Evolutionary conservation across 2,329 filamentous ascomycete species (phyloP), one percentile per base, ranked within the genome.

Genomic region (Colletotrichum sp.): DNA sequence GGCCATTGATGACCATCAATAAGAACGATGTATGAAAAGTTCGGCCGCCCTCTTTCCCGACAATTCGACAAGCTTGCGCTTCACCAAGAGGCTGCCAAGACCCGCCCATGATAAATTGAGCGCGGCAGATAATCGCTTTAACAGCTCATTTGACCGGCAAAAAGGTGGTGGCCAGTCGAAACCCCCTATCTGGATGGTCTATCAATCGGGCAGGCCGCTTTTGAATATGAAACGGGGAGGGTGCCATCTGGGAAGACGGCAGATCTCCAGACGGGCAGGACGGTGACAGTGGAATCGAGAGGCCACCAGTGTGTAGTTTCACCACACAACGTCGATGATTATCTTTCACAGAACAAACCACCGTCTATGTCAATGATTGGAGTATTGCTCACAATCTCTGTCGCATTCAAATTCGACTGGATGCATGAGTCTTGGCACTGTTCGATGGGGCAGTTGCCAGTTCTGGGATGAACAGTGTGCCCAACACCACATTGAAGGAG

Each of bases 391-490:
- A 3, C n/a, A 21, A 52, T 21, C 10, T 52, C 18, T 21, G n/a
- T 21, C 6, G 10, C 10, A 13, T 21, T 21, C 44, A 13, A 52
- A 21, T 13, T 49, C 18, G 39, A 49, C 9, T 49, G 39, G 9
- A 8, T 52, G n/a, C n/a, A 52, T 52, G 44, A 18, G 44, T 4
- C n/a, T 52, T 52, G 44, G 44, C n/a, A 52, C 3, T 49, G 18
- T 21, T 52, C 44, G 44, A 52, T 13, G 10, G n/a, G 26, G 26
- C n/a, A n/a, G n/a, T n/a, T n/a, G n/a, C n/a, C n/a, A n/a, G 39
- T 1, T 49, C 0, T 7, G 44, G 44, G n/a, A n/a, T 21, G n/a
- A 52, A 52, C n/a, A 52, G n/a, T 13, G 12, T 8, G n/a, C 0
- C 44, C 10, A 52, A 52, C n/a, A 52, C 39, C 39, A 49, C 10